Conservation (phyloP, 345 rosid genomes). For the Gossypioides kirkii region DNA sequence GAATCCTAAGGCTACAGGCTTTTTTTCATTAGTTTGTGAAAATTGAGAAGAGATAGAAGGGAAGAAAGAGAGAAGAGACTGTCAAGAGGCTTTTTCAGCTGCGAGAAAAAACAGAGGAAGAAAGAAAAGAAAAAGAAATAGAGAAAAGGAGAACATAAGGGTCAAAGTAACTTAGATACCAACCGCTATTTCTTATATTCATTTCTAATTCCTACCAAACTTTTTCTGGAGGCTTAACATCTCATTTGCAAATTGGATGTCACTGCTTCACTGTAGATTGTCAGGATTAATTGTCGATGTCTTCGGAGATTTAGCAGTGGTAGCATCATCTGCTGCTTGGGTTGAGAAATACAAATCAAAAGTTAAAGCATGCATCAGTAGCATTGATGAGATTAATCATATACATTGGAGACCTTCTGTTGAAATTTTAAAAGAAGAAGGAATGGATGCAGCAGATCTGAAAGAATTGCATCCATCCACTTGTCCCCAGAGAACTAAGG, state of each 20-base stretch:
- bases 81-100: too few relatives aligned
- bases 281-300: constrained; percentile 84
- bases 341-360: constrained; percentile 73
- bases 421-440: constrained; percentile 92
- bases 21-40: too few relatives aligned
- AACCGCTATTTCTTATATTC: not conserved
- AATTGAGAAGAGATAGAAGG: too few relatives aligned
- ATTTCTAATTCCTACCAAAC: not conserved
- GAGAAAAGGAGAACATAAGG: too few relatives aligned
- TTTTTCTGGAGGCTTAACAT: not conserved
- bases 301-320: constrained; percentile 86
- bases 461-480: constrained; percentile 38
- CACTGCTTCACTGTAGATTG: constrained; percentile 41
- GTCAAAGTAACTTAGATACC: not conserved
- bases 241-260: constrained; percentile 12
- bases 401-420: constrained; percentile 82
- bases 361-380: constrained; percentile 52
- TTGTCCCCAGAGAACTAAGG: constrained; percentile 65
- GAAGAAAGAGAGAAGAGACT: too few relatives aligned
- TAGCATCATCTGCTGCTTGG: constrained; percentile 97
- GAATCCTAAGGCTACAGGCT: too few relatives aligned
- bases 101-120: too few relatives aligned
- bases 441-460: constrained; percentile 46
- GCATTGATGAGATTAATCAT: constrained; percentile 52
- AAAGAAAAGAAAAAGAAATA: too few relatives aligned